phyloP scores from a whole-genome alignment of 1,284 basidiomycete genomes.

The Pyrrhoderma lamaoense region DNA sequence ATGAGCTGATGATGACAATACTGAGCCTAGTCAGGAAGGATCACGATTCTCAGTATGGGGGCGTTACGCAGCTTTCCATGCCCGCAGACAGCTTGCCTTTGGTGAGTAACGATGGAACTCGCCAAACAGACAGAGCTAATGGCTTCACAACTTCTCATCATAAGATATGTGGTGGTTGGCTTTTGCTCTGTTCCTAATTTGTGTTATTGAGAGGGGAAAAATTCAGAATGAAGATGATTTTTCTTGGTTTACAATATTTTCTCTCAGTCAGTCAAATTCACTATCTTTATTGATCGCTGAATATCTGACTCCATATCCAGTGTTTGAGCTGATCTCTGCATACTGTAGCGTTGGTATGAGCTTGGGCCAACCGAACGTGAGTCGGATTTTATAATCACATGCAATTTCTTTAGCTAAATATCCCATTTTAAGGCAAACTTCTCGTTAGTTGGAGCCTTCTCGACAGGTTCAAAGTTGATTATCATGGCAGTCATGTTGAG shows the following conservation, averaged over 20 bases:
- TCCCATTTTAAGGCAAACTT: slow-evolving; percentile 49
- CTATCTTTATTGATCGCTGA: slow-evolving; percentile 4
- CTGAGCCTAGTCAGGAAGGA: slow-evolving; percentile 37
- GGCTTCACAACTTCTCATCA: slow-evolving; percentile 14
- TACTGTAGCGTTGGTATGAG: slow-evolving; percentile 89
- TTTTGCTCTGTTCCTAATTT: slow-evolving; percentile 73
- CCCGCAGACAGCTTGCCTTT: slow-evolving; percentile 82
- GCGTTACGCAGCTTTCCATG: slow-evolving; percentile 71
- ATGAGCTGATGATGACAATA: slow-evolving; percentile 44
- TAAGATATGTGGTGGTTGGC: slow-evolving; percentile 89
- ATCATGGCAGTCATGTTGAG: slow-evolving; percentile 85
- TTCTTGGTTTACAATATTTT: slow-evolving; percentile 76
- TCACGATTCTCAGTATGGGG: slow-evolving; percentile 66
- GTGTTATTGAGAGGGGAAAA: slow-evolving; percentile 76
- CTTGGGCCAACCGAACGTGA: slow-evolving; percentile 57
- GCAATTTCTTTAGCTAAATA: background rate
- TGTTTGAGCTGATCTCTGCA: slow-evolving; percentile 85
- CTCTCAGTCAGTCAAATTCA: slow-evolving; percentile 44
- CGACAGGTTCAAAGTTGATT: slow-evolving; percentile 81
- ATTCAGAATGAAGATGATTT: slow-evolving; percentile 46
- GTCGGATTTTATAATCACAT: slow-evolving; percentile 21
- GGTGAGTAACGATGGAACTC: slow-evolving; percentile 37
- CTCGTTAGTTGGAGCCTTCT: slow-evolving; percentile 75
- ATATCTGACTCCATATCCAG: slow-evolving; percentile 31
- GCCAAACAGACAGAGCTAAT: slow-evolving; percentile 3